These are phyloP conservation scores for Podochytrium sp. DNA, from an alignment of 192 early-diverging fungal genomes.

Conservation along the genomic window DNA sequence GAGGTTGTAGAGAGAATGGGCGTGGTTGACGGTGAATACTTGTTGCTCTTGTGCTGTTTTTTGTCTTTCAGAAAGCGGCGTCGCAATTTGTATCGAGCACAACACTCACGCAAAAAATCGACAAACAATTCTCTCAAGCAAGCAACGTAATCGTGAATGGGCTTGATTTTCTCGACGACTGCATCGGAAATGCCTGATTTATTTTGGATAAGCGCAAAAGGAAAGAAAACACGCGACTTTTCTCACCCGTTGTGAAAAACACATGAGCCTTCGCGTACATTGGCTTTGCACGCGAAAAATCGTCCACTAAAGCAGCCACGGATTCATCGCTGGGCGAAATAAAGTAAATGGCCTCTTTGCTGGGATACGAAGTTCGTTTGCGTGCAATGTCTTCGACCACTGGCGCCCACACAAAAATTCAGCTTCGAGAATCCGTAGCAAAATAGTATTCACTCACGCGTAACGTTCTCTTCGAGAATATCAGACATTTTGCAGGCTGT, in stretches of 20 bases:
- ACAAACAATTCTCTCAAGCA: constrained; percentile 52
- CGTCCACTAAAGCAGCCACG: constrained; percentile 49
- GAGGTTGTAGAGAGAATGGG: constrained; percentile 35
- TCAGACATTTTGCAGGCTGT: constrained; percentile 80
- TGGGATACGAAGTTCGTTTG: constrained; percentile 54
- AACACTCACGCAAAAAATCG: constrained; percentile 53
- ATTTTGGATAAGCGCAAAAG: constrained; percentile 5
- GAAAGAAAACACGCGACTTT: not conserved
- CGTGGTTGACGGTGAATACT: constrained; percentile 48
- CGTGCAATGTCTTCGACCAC: constrained; percentile 58
- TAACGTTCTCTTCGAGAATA: constrained; percentile 78
- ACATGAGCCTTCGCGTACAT: constrained; percentile 59
- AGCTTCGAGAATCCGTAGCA: not conserved
- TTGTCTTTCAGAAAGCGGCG: no score
- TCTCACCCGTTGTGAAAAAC: constrained; percentile 51
- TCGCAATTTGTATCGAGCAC: no score
- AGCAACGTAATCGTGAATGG: constrained; percentile 40
- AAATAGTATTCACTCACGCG: constrained; percentile 44
- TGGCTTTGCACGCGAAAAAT: constrained; percentile 53
- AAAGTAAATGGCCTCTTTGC: constrained; percentile 68
- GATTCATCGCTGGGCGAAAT: constrained; percentile 50
- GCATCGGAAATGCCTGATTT: constrained; percentile 65
- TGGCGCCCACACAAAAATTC: constrained; percentile 1
- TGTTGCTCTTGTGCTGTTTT: constrained; percentile 50
- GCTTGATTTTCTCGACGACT: constrained; percentile 61